Percentiles rank a stretch among this genome's conserved stretches.
Evolutionary conservation across 208 protist species (phyloP).

Genomic region (Paratrypanosoma confusum): DNA sequence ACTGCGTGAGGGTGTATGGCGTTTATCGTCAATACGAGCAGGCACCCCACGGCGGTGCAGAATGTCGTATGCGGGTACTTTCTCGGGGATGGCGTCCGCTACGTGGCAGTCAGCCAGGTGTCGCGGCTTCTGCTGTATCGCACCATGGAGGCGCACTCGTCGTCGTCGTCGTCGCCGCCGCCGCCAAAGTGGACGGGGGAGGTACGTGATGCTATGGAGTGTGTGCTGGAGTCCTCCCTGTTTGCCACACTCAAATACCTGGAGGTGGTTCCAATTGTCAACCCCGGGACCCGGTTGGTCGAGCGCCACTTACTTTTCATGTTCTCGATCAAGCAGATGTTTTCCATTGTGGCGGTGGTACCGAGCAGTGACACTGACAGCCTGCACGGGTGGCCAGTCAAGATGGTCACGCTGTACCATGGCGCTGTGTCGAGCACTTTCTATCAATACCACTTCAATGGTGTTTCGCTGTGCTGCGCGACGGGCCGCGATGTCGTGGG

Average conservation of each 20-base stretch:
- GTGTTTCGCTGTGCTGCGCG: conserved; percentile 39
- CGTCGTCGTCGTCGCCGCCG: too few species aligned
- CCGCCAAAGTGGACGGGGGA: too few species aligned
- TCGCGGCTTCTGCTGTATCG: too few species aligned
- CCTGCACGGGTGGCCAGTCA: conserved; percentile 4
- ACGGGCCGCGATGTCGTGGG: too few species aligned
- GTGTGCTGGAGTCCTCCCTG: conserved; percentile 45
- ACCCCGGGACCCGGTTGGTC: conserved; percentile 12
- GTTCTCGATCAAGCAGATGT: conserved; percentile 62
- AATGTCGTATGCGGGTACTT: conserved; percentile 30
- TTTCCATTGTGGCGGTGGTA: conserved; percentile 41
- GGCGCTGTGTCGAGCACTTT: conserved; percentile 34
- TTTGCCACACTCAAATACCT: conserved; percentile 61
- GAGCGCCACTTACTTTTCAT: conserved; percentile 63
- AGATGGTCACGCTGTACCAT: conserved; percentile 49
- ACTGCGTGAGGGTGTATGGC: conserved; percentile 15
- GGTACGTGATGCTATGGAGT: conserved; percentile 6
- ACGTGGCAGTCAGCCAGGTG: too few species aligned
- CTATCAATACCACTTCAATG: conserved; percentile 45
- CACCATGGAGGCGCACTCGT: too few species aligned
- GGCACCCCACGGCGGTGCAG: conserved; percentile 30
- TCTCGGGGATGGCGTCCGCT: conserved; percentile 11
- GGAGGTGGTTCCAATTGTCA: conserved; percentile 29
- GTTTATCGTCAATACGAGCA: conserved; percentile 44
- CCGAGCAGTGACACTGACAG: conserved; percentile 20